phyloP scores from a whole-genome alignment of 2,329 filamentous ascomycete species.

The Botryosphaeria dothidea region DNA sequence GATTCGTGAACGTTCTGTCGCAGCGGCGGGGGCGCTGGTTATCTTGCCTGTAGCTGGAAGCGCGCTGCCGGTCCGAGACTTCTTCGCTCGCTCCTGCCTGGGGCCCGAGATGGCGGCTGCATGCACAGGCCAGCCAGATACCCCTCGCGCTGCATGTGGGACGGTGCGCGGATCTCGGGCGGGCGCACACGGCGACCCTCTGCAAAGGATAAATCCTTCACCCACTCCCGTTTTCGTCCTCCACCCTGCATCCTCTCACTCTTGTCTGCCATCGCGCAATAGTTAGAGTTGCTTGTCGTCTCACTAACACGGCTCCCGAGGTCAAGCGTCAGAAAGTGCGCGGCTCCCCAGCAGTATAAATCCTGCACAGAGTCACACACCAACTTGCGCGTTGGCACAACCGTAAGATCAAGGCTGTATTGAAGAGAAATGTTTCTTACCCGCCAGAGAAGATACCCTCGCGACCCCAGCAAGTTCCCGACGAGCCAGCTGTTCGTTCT shows the following conservation, averaged over 20 bases:
- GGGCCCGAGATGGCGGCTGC: background rate
- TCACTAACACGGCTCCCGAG: background rate
- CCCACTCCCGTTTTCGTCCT: background rate
- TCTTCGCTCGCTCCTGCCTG: background rate
- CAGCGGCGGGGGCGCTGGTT: slow-evolving; percentile 3
- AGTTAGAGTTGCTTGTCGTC: background rate
- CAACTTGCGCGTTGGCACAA: slow-evolving; percentile 27
- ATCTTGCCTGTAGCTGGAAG: background rate
- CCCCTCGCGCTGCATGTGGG: background rate
- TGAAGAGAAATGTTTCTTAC: slow-evolving; percentile 61
- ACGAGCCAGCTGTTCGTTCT: slow-evolving; percentile 80
- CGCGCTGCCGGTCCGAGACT: background rate
- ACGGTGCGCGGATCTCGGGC: background rate
- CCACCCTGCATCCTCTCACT: background rate
- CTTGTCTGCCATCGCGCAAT: slow-evolving; percentile 1
- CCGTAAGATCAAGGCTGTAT: slow-evolving; percentile 55
- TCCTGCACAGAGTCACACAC: background rate
- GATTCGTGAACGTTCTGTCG: slow-evolving; percentile 13
- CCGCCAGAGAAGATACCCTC: slow-evolving; percentile 55
- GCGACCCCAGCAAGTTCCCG: slow-evolving; percentile 75
- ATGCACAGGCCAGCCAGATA: background rate
- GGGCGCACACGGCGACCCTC: background rate
- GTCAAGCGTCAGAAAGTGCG: slow-evolving; percentile 4
- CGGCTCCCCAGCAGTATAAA: background rate
- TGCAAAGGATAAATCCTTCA: slow-evolving; percentile 1